Base-by-base conservation (phyloP, 495 filamentous ascomycete species). In the Lindgomyces ingoldianus region DNA sequence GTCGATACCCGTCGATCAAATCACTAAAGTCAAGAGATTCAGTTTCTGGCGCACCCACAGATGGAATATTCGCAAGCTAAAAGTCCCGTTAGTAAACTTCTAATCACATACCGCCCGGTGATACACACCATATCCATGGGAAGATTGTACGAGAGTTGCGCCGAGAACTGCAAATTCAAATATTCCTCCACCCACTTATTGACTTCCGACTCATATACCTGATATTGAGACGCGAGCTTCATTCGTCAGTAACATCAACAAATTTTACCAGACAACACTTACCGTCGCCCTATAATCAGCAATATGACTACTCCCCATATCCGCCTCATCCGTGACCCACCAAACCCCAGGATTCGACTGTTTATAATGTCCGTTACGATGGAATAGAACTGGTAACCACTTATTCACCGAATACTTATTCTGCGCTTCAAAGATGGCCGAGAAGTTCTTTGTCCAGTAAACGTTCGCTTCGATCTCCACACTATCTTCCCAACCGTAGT, bases 111-210 rank as follows among this genome's bases (percentile, higher is more conserved):
- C 6, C 16, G 19, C 10, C 27, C 33, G 27, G 42, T 16, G 8
- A 6, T 55, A 24, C 57, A 4, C 47, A 67, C 54, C 62, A 72
- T 72, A 41, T 75, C 72, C 59, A 75, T 64, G 10, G 72, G 67
- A 26, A 75, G 59, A 53, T 73, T 73, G 51, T 75, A 74, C 0
- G 64, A 65, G 24, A 73, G 36, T 42, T 74, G 72, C 16, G 67
- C 55, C n/a, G 72, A 73, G 48, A 58, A 71, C 41, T 71, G 59
- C 11, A 74, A 29, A 27, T 60, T 30, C 11, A 74, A 55, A 16
- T 65, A 63, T 21, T 63, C 50, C 14, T 57, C 51, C 10, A 44
- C 45, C 65, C 65, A 73, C 24, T 62, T 57, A n/a, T 50, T 71
- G 21, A 71, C 24, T 22, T 16, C 44, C 10, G 24, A 19, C 19